phyloP scores from a whole-genome alignment of 2,329 filamentous ascomycete genomes.

The Mollisia scopiformis region DNA sequence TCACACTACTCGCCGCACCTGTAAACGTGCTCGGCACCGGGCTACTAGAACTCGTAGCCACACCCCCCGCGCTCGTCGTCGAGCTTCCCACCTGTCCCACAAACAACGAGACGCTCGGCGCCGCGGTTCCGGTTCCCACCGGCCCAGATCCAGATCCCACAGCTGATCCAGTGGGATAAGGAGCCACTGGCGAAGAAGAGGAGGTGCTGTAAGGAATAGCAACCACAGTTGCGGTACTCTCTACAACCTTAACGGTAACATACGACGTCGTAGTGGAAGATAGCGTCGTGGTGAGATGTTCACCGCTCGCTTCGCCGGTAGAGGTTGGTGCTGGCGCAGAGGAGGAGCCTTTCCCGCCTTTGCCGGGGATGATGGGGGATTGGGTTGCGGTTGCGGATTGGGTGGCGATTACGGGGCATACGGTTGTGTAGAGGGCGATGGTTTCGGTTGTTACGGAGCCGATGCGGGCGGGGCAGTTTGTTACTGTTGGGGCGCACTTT shows the following conservation, averaged over 20 bases:
- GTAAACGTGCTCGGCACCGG: slow-evolving; percentile 9
- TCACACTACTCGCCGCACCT: slow-evolving; percentile 19
- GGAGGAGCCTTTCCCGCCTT: background rate
- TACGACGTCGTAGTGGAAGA: slow-evolving; percentile 18
- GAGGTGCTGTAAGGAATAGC: background rate
- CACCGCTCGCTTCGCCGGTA: background rate
- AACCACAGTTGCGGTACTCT: slow-evolving; percentile 11
- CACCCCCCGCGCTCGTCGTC: background rate
- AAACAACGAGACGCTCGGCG: slow-evolving; percentile 1
- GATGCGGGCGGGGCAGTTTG: slow-evolving; percentile 51
- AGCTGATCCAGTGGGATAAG: slow-evolving; percentile 14
- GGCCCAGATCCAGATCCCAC: background rate
- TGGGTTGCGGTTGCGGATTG: slow-evolving; percentile 21
- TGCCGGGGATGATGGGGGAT: background rate
- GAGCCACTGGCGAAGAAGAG: background rate
- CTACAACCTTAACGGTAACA: slow-evolving; percentile 11
- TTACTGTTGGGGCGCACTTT: slow-evolving; percentile 48
- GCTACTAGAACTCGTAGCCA: background rate
- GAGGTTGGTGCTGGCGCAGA: background rate
- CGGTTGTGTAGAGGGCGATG: slow-evolving; percentile 40
- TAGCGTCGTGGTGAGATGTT: slow-evolving; percentile 4
- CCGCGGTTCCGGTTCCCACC: slow-evolving; percentile 1
- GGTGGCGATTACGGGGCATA: slow-evolving; percentile 41
- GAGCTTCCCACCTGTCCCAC: background rate
- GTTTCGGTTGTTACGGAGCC: slow-evolving; percentile 39